Percentiles rank a stretch among this genome's conserved stretches.
phyloP scores from a whole-genome alignment of 306 rosid genomes.

The Inga leiocalycina region DNA sequence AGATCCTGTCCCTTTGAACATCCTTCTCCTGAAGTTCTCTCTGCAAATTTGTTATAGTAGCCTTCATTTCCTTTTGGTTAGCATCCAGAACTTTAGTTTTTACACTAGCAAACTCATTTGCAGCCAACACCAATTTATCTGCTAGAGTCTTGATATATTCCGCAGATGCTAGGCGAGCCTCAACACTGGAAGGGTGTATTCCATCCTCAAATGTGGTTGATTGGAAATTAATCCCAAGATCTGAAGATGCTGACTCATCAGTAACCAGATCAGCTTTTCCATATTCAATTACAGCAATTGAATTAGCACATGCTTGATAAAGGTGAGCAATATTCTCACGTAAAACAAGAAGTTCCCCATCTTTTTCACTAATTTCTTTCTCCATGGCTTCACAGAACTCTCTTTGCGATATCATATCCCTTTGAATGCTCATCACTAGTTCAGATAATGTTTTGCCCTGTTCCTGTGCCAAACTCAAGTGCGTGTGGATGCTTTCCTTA shows the following conservation, averaged over 20 bases:
- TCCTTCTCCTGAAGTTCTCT: constrained; percentile 96
- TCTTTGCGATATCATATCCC: constrained; percentile 64
- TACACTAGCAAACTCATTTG: constrained; percentile 61
- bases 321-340: constrained; percentile 58
- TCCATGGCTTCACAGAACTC: constrained; percentile 61
- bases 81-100: constrained; percentile 62
- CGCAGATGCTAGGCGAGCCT: constrained; percentile 41
- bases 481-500: constrained; percentile 54
- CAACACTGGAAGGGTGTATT: constrained; percentile 29
- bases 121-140: constrained; percentile 61
- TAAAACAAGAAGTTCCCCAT: constrained; percentile 56
- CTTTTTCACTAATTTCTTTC: constrained; percentile 62
- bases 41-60: constrained; percentile 67
- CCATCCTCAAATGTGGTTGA: not conserved
- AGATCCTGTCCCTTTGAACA: constrained; percentile 75
- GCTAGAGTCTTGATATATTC: constrained; percentile 64
- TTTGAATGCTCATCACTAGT: constrained; percentile 47
- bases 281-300: constrained; percentile 55
- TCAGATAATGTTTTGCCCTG: constrained; percentile 51
- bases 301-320: constrained; percentile 65
- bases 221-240: not conserved
- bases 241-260: constrained; percentile 30
- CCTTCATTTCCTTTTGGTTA: constrained; percentile 76
- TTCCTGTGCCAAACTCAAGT: constrained; percentile 60
- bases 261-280: constrained; percentile 71